phyloP scores from a whole-genome alignment of 306 rosid species.

The Pachyrhizus erosus region DNA sequence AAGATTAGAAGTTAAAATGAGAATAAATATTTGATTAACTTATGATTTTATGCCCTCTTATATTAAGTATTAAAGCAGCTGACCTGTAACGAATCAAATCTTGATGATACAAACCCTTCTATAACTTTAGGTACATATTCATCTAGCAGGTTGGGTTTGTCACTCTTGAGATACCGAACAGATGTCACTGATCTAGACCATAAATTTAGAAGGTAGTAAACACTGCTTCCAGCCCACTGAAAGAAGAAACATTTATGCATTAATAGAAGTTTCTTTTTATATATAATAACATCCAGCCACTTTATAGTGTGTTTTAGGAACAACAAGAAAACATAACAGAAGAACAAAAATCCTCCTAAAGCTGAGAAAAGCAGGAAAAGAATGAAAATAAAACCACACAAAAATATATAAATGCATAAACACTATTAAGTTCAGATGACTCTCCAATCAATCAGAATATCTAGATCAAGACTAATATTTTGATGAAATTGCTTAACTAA shows the following conservation, averaged over 20 bases:
- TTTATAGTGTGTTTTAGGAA: neutral
- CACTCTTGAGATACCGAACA: constrained; percentile 52
- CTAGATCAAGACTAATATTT: too few species aligned
- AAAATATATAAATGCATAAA: neutral
- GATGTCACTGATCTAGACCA: constrained; percentile 55
- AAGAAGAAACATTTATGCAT: constrained; percentile 35
- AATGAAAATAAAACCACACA: neutral
- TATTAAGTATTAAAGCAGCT: constrained; percentile 21
- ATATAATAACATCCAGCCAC: neutral
- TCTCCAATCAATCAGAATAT: neutral
- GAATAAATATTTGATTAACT: constrained; percentile 11
- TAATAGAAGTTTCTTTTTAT: neutral
- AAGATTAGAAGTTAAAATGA: neutral
- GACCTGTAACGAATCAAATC: constrained; percentile 59
- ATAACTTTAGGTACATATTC: constrained; percentile 58
- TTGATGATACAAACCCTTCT: constrained; percentile 56
- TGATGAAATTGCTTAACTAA: too few species aligned
- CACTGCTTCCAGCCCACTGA: constrained; percentile 65
- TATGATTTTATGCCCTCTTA: neutral
- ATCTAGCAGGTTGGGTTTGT: constrained; percentile 54
- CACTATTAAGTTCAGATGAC: neutral
- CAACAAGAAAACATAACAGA: neutral
- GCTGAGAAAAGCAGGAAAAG: neutral
- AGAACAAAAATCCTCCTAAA: neutral
- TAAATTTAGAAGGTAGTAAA: constrained; percentile 56